A percentile compares a stretch with the other conserved stretches of the same genome.
Evolutionary conservation across 495 filamentous ascomycete genomes (phyloP).

Genomic region (Xylaria venustula): DNA sequence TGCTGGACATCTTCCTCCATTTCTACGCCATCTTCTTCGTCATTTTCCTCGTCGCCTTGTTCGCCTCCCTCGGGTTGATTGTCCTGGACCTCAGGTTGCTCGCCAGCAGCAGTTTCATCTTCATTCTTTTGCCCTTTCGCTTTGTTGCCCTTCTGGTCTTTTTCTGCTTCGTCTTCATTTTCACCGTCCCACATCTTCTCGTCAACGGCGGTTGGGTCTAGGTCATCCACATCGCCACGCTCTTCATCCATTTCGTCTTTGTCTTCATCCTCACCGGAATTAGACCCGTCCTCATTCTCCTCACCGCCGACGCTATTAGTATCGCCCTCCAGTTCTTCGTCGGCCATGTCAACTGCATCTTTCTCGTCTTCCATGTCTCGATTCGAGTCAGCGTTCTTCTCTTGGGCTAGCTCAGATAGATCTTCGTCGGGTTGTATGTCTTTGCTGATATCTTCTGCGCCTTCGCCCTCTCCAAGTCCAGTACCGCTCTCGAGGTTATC

Average conservation of each 20-base stretch:
- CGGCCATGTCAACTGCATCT: slow-evolving; percentile 93
- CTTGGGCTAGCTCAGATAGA: slow-evolving; percentile 84
- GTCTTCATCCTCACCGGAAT: slow-evolving; percentile 52
- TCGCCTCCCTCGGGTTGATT: slow-evolving; percentile 48
- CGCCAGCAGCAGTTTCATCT: slow-evolving; percentile 61
- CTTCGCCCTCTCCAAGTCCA: slow-evolving; percentile 93
- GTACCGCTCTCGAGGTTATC: slow-evolving; percentile 88
- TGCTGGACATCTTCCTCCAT: slow-evolving; percentile 74
- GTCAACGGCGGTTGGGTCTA: slow-evolving; percentile 85
- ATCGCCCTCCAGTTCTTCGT: slow-evolving; percentile 82
- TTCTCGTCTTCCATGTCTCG: slow-evolving; percentile 74
- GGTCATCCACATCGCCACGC: slow-evolving; percentile 81
- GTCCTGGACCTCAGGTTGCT: slow-evolving; percentile 59
- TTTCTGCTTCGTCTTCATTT: slow-evolving; percentile 69
- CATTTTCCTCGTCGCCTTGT: slow-evolving; percentile 51
- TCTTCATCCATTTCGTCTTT: slow-evolving; percentile 82
- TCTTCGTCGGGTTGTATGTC: slow-evolving; percentile 93
- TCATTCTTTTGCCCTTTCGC: slow-evolving; percentile 61
- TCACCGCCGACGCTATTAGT: slow-evolving; percentile 62
- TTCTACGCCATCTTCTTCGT: slow-evolving; percentile 56
- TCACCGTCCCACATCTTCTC: slow-evolving; percentile 97
- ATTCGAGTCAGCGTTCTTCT: slow-evolving; percentile 67
- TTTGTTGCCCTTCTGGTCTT: slow-evolving; percentile 77
- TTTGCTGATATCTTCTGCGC: slow-evolving; percentile 95
- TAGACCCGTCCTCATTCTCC: slow-evolving; percentile 53